These are phyloP conservation scores for Mycena sp. DNA, from an alignment of 1,284 basidiomycete genomes.

Conservation along the genomic window DNA sequence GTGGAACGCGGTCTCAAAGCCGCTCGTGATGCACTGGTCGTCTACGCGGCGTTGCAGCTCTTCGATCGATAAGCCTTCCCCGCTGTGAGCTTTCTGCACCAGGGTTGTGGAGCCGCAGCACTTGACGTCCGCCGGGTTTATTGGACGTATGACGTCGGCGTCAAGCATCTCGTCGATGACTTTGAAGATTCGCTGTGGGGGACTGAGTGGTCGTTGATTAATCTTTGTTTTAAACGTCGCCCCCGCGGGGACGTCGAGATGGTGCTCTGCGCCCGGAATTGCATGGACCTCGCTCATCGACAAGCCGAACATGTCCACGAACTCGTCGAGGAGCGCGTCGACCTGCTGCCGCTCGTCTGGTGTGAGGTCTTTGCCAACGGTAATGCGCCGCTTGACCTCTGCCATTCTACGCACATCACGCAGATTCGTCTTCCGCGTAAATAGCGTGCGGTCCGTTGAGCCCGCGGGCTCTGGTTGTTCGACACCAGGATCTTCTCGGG, in stretches of 20 bases:
- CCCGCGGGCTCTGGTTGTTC: conserved; percentile 29
- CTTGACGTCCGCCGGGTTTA: conserved; percentile 3
- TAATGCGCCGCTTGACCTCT: conserved; percentile 30
- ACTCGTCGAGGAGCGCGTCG: conserved; percentile 27
- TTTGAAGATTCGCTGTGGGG: conserved; percentile 37
- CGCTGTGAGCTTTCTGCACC: conserved; percentile 35
- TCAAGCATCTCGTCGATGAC: conserved; percentile 46
- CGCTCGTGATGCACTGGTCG: conserved; percentile 29
- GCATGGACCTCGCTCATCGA: conserved; percentile 39
- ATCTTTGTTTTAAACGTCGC: conserved; percentile 37
- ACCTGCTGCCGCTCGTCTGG: conserved; percentile 28
- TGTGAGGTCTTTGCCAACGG: conserved; percentile 31
- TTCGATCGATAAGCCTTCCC: background rate
- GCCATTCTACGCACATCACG: conserved; percentile 12
- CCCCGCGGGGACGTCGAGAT: conserved; percentile 32
- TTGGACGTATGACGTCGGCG: conserved; percentile 5
- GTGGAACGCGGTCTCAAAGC: conserved; percentile 23
- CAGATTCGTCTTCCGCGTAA: conserved; percentile 15
- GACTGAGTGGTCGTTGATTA: conserved; percentile 37
- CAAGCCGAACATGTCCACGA: conserved; percentile 42
- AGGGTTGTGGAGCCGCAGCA: conserved; percentile 14
- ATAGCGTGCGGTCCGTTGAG: conserved; percentile 36
- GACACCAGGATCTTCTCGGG: background rate
- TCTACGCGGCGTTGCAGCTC: conserved; percentile 13
- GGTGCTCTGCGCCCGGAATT: conserved; percentile 30